A percentile compares a stretch with the other conserved stretches of the same genome.
phyloP scores from a whole-genome alignment of 805 yeast species.

The Candida loeiensis region DNA sequence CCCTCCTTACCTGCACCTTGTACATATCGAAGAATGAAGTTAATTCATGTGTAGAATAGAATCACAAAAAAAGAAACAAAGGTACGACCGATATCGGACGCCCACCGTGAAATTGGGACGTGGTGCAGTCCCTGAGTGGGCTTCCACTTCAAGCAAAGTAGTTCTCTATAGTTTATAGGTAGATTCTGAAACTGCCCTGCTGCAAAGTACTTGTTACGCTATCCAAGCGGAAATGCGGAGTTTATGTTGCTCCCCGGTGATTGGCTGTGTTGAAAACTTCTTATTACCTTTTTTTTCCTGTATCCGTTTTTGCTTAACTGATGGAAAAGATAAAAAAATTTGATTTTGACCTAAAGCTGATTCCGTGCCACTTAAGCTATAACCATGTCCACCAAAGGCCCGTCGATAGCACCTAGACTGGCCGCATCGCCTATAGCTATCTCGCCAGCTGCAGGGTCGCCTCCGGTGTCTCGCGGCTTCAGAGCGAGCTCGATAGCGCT shows the following conservation, averaged over 20 bases:
- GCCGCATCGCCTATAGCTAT: constrained; percentile 15
- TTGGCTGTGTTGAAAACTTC: constrained; percentile 4
- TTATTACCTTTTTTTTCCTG: neutral
- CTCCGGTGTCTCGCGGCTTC: constrained; percentile 3
- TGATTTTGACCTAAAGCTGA: neutral
- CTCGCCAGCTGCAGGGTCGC: constrained; percentile 7
- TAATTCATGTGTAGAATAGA: too few relatives aligned
- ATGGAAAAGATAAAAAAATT: constrained; percentile 9
- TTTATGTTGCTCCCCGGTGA: neutral
- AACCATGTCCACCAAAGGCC: constrained; percentile 6
- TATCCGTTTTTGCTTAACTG: constrained; percentile 6
- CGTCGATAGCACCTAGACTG: constrained; percentile 13
- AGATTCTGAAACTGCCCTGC: too few relatives aligned
- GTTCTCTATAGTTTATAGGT: too few relatives aligned
- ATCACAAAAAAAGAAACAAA: too few relatives aligned
- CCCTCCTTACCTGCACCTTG: too few relatives aligned
- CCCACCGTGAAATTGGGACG: too few relatives aligned
- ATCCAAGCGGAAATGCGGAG: too few relatives aligned
- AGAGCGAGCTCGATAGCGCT: constrained; percentile 3
- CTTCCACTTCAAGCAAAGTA: too few relatives aligned
- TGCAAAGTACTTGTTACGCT: too few relatives aligned
- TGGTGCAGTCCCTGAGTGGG: too few relatives aligned
- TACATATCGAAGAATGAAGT: too few relatives aligned
- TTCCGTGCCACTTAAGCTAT: neutral
- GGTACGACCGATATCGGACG: too few relatives aligned